Percentiles rank a stretch among this genome's conserved stretches.
phyloP scores from a whole-genome alignment of 1,284 basidiomycete species.

The Amylostereum chailletii region DNA sequence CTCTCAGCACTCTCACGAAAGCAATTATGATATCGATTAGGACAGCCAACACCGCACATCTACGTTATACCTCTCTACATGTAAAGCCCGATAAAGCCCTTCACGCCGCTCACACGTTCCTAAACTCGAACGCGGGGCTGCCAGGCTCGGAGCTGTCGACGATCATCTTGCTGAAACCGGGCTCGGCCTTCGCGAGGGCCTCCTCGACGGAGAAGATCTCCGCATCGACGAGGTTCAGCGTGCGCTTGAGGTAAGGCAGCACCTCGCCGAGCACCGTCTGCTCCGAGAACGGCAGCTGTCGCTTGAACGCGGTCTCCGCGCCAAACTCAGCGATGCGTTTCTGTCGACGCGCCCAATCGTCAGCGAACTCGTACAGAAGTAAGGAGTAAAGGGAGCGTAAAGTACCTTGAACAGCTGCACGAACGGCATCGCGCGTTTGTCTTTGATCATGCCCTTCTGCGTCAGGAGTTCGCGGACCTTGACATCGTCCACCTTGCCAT shows the following conservation, averaged over 20 bases:
- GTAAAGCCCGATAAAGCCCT: too few relatives aligned
- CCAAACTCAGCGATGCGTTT: constrained; percentile 82
- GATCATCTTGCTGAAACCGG: constrained; percentile 56
- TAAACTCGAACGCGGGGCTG: constrained; percentile 70
- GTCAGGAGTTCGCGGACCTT: constrained; percentile 68
- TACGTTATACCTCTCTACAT: too few relatives aligned
- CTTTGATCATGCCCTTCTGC: constrained; percentile 83
- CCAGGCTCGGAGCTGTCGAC: constrained; percentile 88
- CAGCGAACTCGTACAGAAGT: neutral
- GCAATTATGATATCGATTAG: too few relatives aligned
- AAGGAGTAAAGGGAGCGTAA: constrained; percentile 2
- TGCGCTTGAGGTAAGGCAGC: constrained; percentile 78
- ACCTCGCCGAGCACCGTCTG: constrained; percentile 67
- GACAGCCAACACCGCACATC: too few relatives aligned
- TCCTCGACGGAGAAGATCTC: constrained; percentile 70
- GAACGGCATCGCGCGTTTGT: constrained; percentile 96
- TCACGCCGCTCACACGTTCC: constrained; percentile 7
- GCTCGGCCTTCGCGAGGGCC: constrained; percentile 42
- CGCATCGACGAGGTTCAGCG: constrained; percentile 69
- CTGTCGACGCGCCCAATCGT: constrained; percentile 27
- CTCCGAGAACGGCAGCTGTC: constrained; percentile 87
- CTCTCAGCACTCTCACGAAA: too few relatives aligned
- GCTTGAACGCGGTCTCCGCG: constrained; percentile 75
- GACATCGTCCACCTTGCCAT: constrained; percentile 75
- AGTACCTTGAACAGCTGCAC: constrained; percentile 84